Percentiles rank a stretch among this genome's conserved stretches.
Evolutionary conservation across 2,329 filamentous ascomycete species (phyloP).

Genomic region (Talaromyces albobiverticillius): DNA sequence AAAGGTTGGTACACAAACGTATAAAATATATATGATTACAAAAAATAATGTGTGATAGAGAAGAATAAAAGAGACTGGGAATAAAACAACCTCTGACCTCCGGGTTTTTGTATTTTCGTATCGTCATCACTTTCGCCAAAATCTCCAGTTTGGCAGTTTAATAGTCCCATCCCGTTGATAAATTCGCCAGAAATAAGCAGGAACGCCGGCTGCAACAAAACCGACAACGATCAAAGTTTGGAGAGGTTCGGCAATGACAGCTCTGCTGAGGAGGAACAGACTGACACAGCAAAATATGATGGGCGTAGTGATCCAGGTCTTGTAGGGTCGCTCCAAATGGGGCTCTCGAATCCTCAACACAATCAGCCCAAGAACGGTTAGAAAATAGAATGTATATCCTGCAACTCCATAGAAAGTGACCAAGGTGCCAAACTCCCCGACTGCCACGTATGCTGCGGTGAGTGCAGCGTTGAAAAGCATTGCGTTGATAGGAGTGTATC

Average conservation of each 20-base stretch:
- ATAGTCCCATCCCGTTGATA: conserved; percentile 56
- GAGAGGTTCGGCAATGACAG: conserved; percentile 84
- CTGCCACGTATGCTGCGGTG: conserved; percentile 72
- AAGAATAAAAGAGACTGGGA: not conserved
- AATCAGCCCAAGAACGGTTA: conserved; percentile 90
- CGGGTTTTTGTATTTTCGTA: not conserved
- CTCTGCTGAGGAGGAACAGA: conserved; percentile 82
- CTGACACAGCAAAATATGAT: conserved; percentile 99
- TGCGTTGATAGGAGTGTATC: conserved; percentile 91
- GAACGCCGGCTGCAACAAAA: conserved; percentile 80
- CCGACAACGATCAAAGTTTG: conserved; percentile 84
- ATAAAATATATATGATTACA: not conserved
- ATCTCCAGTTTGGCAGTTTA: conserved; percentile 38
- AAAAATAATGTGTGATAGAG: not conserved
- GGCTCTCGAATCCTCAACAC: conserved; percentile 85
- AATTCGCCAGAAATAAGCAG: conserved; percentile 86
- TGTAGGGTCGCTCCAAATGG: conserved; percentile 82
- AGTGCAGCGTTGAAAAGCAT: conserved; percentile 76
- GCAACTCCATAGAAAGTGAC: conserved; percentile 97
- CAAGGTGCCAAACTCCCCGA: conserved; percentile 88
- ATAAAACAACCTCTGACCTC: not conserved
- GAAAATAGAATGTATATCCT: conserved; percentile 95
- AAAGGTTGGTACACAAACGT: not conserved
- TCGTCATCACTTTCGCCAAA: conserved; percentile 38
- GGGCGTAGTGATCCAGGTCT: conserved; percentile 93